phyloP scores from a whole-genome alignment of 306 rosid genomes.

The Rosa lucieae region DNA sequence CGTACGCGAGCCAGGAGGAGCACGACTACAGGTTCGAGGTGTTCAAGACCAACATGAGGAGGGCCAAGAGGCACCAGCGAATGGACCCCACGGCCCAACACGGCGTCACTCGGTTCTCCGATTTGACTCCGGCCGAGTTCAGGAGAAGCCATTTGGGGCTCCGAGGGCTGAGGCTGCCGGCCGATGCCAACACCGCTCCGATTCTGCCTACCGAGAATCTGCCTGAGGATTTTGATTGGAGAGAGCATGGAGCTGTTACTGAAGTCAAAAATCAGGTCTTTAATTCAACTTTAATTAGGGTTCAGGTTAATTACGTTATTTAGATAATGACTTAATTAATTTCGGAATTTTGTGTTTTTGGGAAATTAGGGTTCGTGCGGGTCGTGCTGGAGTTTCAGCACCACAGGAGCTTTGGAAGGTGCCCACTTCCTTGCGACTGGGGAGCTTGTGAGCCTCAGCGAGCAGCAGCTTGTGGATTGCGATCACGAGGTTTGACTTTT shows the following conservation, averaged over 20 bases:
- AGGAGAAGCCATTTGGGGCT: constrained; percentile 59
- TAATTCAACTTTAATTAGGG: background rate
- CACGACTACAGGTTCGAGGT: constrained; percentile 65
- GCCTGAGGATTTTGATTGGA: constrained; percentile 91
- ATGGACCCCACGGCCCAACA: constrained; percentile 81
- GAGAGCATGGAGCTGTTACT: constrained; percentile 80
- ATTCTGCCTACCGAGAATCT: constrained; percentile 75
- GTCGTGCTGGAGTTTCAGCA: constrained; percentile 97
- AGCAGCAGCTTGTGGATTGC: constrained; percentile 96
- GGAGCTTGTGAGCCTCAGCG: constrained; percentile 88
- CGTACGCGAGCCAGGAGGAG: constrained; percentile 59
- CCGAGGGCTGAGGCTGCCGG: constrained; percentile 57
- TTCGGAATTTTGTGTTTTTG: constrained; percentile 2
- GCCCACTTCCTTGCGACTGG: constrained; percentile 83
- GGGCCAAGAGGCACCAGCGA: constrained; percentile 68
- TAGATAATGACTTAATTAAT: background rate
- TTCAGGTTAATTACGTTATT: background rate
- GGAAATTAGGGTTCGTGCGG: constrained; percentile 84
- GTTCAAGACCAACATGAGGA: constrained; percentile 69
- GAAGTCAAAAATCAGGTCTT: constrained; percentile 80
- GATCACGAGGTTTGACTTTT: constrained; percentile 74
- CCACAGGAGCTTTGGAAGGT: constrained; percentile 97
- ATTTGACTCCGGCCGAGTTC: constrained; percentile 73
- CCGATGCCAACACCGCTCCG: constrained; percentile 67
- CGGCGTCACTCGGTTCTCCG: constrained; percentile 89